phyloP scores from a whole-genome alignment of 2,329 filamentous ascomycete species.

The Botrytis deweyae region DNA sequence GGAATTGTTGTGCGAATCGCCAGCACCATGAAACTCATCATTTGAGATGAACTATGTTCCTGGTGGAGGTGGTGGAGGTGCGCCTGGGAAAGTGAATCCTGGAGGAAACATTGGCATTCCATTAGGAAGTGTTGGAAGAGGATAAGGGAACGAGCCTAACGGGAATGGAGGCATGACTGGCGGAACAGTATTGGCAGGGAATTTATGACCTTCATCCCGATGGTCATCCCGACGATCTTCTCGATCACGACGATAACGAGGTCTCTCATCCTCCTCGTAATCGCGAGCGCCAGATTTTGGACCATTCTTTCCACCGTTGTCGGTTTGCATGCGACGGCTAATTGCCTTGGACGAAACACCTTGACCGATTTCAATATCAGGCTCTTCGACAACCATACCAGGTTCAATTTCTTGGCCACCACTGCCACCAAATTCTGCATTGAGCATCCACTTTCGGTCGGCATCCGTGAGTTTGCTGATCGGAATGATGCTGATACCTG shows the following conservation, averaged over 20 bases:
- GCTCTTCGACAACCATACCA: constrained; percentile 91
- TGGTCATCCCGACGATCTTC: constrained; percentile 24
- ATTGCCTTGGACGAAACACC: constrained; percentile 93
- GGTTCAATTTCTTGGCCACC: constrained; percentile 77
- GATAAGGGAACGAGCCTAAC: constrained; percentile 40
- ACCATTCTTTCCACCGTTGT: constrained; percentile 63
- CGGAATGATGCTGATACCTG: constrained; percentile 88
- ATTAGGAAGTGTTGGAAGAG: constrained; percentile 47
- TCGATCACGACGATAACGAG: constrained; percentile 29
- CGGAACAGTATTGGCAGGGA: constrained; percentile 29
- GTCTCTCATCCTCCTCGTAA: constrained; percentile 37
- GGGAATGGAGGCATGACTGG: constrained; percentile 28
- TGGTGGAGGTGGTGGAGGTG: constrained; percentile 35
- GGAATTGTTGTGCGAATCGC: neutral
- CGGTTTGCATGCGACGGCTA: constrained; percentile 67
- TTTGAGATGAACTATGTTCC: constrained; percentile 30
- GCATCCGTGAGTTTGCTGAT: constrained; percentile 92
- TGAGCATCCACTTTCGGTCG: constrained; percentile 95
- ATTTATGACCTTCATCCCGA: constrained; percentile 27
- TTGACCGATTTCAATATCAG: constrained; percentile 96
- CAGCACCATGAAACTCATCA: neutral
- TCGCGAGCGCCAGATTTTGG: constrained; percentile 54
- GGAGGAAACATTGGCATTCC: constrained; percentile 53
- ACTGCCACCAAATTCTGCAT: constrained; percentile 88
- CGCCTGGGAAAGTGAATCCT: constrained; percentile 43